These are phyloP conservation scores for Xylariaceae sp. DNA, from an alignment of 2,329 filamentous ascomycete genomes.

Conservation along the genomic window DNA sequence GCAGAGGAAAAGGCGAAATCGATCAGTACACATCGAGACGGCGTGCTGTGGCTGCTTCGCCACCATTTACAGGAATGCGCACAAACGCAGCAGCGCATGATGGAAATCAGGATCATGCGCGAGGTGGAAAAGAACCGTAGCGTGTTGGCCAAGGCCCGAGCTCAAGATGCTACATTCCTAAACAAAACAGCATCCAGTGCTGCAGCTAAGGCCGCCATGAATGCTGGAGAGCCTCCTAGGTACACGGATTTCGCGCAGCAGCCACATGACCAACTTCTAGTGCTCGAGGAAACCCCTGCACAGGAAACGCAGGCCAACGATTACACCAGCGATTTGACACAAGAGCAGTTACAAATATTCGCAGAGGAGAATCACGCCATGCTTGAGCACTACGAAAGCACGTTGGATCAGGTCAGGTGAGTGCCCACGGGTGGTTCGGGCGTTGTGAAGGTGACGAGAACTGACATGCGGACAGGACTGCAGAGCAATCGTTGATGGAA, in stretches of 20 bases:
- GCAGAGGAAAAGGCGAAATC: constrained; percentile 71
- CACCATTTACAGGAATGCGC: constrained; percentile 73
- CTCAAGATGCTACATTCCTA: constrained; percentile 24
- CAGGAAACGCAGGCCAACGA: constrained; percentile 25
- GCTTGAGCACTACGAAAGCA: constrained; percentile 89
- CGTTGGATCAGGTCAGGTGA: constrained; percentile 90
- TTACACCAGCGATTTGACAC: constrained; percentile 58
- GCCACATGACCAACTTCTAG: constrained; percentile 20
- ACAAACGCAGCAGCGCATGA: constrained; percentile 82
- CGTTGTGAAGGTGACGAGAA: background rate
- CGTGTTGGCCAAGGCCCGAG: constrained; percentile 68
- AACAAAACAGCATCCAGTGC: constrained; percentile 11
- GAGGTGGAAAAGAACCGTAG: constrained; percentile 89
- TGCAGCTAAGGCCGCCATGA: constrained; percentile 17
- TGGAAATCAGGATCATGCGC: constrained; percentile 80
- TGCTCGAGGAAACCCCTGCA: constrained; percentile 8
- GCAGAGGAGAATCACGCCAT: constrained; percentile 90
- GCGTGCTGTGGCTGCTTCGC: constrained; percentile 78
- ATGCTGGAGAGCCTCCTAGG: too few relatives aligned
- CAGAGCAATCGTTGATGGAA: constrained; percentile 86
- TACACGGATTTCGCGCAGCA: constrained; percentile 14
- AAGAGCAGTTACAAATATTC: constrained; percentile 89
- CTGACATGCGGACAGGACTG: constrained; percentile 55
- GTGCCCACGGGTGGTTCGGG: constrained; percentile 34
- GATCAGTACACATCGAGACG: constrained; percentile 71